These are phyloP conservation scores for Penicillium paradoxum DNA, from an alignment of 495 filamentous ascomycete genomes.

Conservation along the genomic window DNA sequence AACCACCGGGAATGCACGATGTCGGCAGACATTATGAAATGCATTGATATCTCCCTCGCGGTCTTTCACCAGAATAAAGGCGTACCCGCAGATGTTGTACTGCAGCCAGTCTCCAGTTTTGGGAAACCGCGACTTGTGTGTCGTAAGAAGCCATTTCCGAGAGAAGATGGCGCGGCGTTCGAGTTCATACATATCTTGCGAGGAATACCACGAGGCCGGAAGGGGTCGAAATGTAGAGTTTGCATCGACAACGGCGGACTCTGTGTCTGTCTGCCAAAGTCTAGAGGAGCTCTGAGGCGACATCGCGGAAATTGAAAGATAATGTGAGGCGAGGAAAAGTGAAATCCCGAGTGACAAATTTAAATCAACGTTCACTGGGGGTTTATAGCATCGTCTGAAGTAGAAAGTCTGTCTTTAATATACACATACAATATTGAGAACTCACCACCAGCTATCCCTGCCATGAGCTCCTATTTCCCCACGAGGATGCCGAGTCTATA, in stretches of 20 bases:
- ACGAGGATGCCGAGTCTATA: constrained; percentile 2
- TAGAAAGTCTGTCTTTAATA: background rate
- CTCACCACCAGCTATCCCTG: background rate
- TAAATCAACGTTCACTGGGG: background rate
- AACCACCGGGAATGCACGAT: constrained; percentile 54
- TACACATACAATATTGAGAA: background rate
- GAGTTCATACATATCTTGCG: constrained; percentile 46
- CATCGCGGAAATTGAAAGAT: background rate
- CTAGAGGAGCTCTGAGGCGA: constrained; percentile 25
- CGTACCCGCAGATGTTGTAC: constrained; percentile 44
- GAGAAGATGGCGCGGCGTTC: constrained; percentile 52
- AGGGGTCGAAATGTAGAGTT: constrained; percentile 30
- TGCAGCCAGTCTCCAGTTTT: constrained; percentile 48
- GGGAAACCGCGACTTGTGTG: constrained; percentile 41
- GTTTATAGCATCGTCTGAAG: no score
- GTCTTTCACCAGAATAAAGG: constrained; percentile 46
- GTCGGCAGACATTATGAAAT: constrained; percentile 58
- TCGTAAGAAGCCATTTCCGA: constrained; percentile 50
- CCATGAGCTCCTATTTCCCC: background rate
- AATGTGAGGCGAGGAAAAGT: background rate
- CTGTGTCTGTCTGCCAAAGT: constrained; percentile 9
- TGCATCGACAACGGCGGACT: background rate
- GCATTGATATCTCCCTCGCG: constrained; percentile 47
- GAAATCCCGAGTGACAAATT: background rate
- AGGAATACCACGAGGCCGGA: constrained; percentile 48